Conservation (phyloP, 768 basidiomycete genomes). For the Vararia minispora region DNA sequence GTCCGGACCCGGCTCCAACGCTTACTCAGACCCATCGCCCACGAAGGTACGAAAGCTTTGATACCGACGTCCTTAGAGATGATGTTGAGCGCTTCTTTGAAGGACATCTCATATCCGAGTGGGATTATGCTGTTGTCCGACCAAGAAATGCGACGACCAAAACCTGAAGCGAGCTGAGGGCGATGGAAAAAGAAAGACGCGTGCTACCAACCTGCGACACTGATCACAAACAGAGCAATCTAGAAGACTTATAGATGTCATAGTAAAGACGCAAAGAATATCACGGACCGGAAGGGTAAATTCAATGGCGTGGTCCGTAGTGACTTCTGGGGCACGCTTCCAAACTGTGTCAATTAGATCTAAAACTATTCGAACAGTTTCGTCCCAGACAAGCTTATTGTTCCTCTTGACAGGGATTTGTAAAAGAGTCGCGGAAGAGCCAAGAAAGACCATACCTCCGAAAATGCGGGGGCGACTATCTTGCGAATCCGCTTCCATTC, state of each 20-base stretch:
- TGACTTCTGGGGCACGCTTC: conserved; percentile 28
- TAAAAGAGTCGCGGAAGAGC: background rate
- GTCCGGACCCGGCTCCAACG: conserved; percentile 20
- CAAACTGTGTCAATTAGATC: conserved; percentile 33
- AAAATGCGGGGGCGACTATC: conserved; percentile 54
- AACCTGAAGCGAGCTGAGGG: too few species aligned
- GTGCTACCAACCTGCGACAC: conserved; percentile 28
- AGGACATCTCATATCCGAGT: conserved; percentile 34
- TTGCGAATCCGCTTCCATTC: conserved; percentile 58
- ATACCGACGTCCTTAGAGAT: conserved; percentile 27
- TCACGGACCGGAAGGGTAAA: conserved; percentile 39
- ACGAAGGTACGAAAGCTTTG: conserved; percentile 29
- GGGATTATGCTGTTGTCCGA: conserved; percentile 29
- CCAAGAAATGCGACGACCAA: conserved; percentile 41
- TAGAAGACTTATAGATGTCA: conserved; percentile 13
- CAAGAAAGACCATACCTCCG: conserved; percentile 33
- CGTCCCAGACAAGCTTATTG: conserved; percentile 29
- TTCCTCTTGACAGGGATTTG: conserved; percentile 17
- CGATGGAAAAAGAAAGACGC: too few species aligned
- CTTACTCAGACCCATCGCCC: conserved; percentile 27
- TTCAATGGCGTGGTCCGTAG: conserved; percentile 35
- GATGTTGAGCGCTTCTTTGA: conserved; percentile 36
- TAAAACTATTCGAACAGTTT: conserved; percentile 21
- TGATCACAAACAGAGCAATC: conserved; percentile 47
- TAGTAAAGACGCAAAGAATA: too few species aligned